A percentile compares a stretch with the other conserved stretches of the same genome.
Conservation (phyloP, 2,329 filamentous ascomycete species). For the Fusarium sp. region DNA sequence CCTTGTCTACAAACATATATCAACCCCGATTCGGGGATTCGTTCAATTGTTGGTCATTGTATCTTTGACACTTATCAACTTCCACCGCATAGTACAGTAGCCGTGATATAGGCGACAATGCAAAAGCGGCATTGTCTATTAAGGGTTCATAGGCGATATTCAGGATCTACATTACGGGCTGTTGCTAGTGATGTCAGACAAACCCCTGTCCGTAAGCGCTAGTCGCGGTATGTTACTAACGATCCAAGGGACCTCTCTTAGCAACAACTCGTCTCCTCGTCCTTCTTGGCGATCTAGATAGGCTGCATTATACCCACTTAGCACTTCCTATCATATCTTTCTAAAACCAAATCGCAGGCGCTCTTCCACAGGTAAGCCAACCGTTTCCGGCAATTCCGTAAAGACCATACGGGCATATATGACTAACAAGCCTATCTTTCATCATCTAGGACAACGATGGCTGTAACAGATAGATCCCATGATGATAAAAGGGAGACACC, state of each 20-base stretch:
- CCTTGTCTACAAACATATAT: conserved; percentile 34
- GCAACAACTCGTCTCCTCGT: conserved; percentile 1
- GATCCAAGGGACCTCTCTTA: neutral
- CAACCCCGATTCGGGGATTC: conserved; percentile 16
- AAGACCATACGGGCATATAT: neutral
- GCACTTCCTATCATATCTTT: neutral
- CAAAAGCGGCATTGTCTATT: too few relatives aligned
- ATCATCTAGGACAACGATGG: conserved; percentile 13
- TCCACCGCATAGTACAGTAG: neutral
- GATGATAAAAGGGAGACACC: conserved; percentile 1
- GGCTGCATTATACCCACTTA: neutral
- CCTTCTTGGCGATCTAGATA: conserved; percentile 6
- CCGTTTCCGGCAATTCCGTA: conserved; percentile 20
- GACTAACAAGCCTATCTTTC: neutral
- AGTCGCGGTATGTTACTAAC: neutral
- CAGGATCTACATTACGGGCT: conserved; percentile 1
- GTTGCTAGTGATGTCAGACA: neutral
- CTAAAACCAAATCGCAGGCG: neutral
- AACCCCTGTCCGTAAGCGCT: conserved; percentile 20
- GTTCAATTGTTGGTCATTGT: neutral
- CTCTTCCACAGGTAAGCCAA: neutral
- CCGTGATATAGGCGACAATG: neutral
- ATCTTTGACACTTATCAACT: neutral
- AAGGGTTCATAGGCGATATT: neutral
- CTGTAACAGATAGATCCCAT: conserved; percentile 10